A percentile compares a stretch with the other conserved stretches of the same genome.
Evolutionary conservation across 768 basidiomycete genomes (phyloP).

Genomic region (Suillus decipiens): DNA sequence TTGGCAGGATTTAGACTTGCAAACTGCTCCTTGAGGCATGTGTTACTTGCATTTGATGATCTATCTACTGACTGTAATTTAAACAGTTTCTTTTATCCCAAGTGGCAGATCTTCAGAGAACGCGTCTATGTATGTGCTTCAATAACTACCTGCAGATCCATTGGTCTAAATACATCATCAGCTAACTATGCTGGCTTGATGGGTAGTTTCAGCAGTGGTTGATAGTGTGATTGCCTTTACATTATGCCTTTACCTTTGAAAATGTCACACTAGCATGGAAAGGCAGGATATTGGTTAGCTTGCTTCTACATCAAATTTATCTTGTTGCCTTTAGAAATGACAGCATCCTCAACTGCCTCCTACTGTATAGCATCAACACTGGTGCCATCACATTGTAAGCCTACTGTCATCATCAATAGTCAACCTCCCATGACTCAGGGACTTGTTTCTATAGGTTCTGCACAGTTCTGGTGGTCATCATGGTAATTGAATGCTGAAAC

Average conservation of each 20-base stretch:
- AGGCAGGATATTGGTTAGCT: neutral
- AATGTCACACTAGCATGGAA: slow-evolving; percentile 14
- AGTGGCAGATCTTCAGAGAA: slow-evolving; percentile 4
- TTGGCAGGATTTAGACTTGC: slow-evolving; percentile 14
- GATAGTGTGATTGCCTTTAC: neutral
- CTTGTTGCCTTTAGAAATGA: slow-evolving; percentile 12
- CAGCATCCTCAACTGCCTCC: slow-evolving; percentile 17
- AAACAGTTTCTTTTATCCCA: slow-evolving; percentile 13
- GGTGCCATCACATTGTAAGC: slow-evolving; percentile 18
- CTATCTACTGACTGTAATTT: neutral
- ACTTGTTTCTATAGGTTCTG: slow-evolving; percentile 11
- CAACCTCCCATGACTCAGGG: neutral
- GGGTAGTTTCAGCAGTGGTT: slow-evolving; percentile 5
- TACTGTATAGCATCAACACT: slow-evolving; percentile 23
- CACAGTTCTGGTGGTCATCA: slow-evolving; percentile 14
- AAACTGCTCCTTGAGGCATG: slow-evolving; percentile 10
- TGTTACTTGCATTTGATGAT: too few species aligned
- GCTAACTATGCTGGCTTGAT: slow-evolving; percentile 18
- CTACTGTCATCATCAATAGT: neutral
- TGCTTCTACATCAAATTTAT: neutral
- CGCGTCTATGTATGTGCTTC: too few species aligned
- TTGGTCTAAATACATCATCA: neutral
- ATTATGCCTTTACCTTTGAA: slow-evolving; percentile 9
- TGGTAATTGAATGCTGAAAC: slow-evolving; percentile 1
- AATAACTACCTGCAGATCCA: too few species aligned